Evolutionary conservation across 2,329 filamentous ascomycete species (phyloP).

Genomic region (Fusarium stilboides): DNA sequence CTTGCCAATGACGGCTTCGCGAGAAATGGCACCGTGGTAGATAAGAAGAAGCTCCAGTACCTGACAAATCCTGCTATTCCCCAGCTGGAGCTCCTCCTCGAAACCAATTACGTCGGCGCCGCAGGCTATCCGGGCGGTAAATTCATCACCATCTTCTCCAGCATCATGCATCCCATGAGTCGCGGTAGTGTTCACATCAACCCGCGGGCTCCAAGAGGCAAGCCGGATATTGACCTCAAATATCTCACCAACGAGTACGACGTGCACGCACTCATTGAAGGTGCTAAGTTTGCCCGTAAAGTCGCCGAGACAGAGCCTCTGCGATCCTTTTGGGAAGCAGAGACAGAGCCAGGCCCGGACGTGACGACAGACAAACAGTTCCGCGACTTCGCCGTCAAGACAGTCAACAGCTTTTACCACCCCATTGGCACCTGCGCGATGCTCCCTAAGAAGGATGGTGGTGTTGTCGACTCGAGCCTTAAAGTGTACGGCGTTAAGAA

Average conservation of each 20-base stretch:
- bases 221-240: not conserved
- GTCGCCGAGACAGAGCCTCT: constrained; percentile 7
- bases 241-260: constrained; percentile 14
- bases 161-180: constrained; percentile 15
- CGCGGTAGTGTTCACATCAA: constrained; percentile 11
- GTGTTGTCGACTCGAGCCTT: not conserved
- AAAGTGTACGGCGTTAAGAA: constrained; percentile 6
- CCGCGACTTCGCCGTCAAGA: constrained; percentile 3
- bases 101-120: constrained; percentile 13
- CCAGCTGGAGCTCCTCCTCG: constrained; percentile 10
- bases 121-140: constrained; percentile 10
- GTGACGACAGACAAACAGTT: constrained; percentile 2
- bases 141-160: constrained; percentile 2
- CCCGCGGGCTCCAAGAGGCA: not conserved
- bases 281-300: constrained; percentile 8
- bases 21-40: not conserved
- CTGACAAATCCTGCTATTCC: not conserved
- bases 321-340: constrained; percentile 1
- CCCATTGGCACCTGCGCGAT: constrained; percentile 3
- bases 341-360: not conserved
- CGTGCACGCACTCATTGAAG: not conserved
- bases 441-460: constrained; percentile 6
- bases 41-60: constrained; percentile 10
- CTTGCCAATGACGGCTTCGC: constrained; percentile 1
- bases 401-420: constrained; percentile 14